Percentiles rank a stretch among this genome's conserved stretches.
Conservation (phyloP, 2,329 filamentous ascomycete species). For the Pseudofabraea citricarpa region DNA sequence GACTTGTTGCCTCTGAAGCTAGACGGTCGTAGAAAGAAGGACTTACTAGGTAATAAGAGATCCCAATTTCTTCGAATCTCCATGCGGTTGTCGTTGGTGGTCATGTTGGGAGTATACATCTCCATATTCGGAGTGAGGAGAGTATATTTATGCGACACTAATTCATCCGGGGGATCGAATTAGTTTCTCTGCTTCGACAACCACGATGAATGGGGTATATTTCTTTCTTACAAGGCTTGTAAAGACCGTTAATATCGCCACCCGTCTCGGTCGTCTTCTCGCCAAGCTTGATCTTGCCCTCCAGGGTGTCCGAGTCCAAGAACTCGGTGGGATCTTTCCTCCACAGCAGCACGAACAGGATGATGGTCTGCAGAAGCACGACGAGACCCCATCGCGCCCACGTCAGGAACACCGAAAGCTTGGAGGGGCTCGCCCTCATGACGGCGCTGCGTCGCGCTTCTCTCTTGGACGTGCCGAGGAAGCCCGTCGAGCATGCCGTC, state of each 20-base stretch:
- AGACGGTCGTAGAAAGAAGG: too few species aligned
- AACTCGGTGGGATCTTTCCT: background rate
- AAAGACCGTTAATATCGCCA: slow-evolving; percentile 29
- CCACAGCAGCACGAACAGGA: slow-evolving; percentile 20
- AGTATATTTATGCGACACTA: slow-evolving; percentile 23
- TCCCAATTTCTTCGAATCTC: slow-evolving; percentile 28
- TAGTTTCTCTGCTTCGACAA: too few species aligned
- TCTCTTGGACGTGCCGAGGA: slow-evolving; percentile 11
- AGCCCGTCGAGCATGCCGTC: slow-evolving; percentile 7
- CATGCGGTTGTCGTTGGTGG: slow-evolving; percentile 22
- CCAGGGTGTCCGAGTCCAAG: background rate
- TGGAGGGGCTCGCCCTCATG: slow-evolving; percentile 3
- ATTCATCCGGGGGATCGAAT: background rate
- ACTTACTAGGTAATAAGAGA: slow-evolving; percentile 27
- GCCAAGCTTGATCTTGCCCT: slow-evolving; percentile 4
- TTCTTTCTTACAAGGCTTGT: slow-evolving; percentile 26
- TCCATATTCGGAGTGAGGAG: slow-evolving; percentile 24
- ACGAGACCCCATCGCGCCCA: slow-evolving; percentile 25
- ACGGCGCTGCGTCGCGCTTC: slow-evolving; percentile 7
- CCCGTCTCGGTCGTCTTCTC: slow-evolving; percentile 24
- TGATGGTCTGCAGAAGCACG: slow-evolving; percentile 22
- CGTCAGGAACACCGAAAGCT: slow-evolving; percentile 12
- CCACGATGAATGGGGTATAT: too few species aligned
- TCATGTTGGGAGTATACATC: slow-evolving; percentile 29
- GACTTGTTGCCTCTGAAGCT: too few species aligned